phyloP scores from a whole-genome alignment of 345 rosid species.

The Boechera retrofracta region DNA sequence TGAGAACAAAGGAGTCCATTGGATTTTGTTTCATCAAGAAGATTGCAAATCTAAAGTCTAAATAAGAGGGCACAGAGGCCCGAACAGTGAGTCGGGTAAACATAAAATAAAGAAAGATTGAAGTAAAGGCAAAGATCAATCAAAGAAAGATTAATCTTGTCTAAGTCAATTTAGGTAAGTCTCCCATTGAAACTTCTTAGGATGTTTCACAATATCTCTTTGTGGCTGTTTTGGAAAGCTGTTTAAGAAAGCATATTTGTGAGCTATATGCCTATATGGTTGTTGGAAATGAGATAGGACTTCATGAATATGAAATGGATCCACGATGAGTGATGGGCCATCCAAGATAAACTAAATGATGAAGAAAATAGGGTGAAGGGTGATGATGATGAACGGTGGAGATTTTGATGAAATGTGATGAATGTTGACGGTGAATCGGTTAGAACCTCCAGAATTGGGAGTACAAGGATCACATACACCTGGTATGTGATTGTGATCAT shows the following conservation, averaged over 20 bases:
- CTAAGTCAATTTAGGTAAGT: background rate
- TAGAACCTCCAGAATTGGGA: background rate
- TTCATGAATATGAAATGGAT: background rate
- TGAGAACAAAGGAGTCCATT: conserved; percentile 23
- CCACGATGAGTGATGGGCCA: background rate
- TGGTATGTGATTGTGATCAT: background rate
- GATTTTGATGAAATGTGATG: background rate
- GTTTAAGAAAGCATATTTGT: background rate
- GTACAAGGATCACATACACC: background rate
- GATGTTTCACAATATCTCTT: no score
- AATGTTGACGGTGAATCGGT: background rate
- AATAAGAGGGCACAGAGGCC: background rate
- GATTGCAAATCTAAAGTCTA: background rate
- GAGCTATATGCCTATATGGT: background rate
- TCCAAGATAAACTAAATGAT: background rate
- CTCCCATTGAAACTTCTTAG: background rate
- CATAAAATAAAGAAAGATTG: background rate
- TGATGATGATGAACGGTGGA: background rate
- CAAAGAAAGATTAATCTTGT: background rate
- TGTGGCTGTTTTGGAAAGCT: no score
- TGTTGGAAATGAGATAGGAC: background rate
- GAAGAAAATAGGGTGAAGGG: background rate
- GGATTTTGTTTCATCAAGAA: conserved; percentile 9
- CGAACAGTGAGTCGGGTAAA: background rate
- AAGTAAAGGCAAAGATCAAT: background rate